Conservation (phyloP, 805 yeast species). For the Saccharomycopsis sp. region DNA sequence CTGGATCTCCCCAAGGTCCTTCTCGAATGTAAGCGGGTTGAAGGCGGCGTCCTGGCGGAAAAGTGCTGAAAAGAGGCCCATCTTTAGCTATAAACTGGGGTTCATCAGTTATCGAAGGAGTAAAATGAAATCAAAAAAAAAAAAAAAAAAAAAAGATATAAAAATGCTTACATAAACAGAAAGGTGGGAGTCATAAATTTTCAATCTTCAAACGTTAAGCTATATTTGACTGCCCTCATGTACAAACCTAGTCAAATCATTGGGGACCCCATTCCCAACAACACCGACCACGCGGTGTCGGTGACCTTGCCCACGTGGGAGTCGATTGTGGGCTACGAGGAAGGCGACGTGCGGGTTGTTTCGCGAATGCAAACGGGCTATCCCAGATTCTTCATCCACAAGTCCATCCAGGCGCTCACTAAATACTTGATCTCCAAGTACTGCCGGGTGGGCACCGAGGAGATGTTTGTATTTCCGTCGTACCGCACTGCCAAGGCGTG, state of each 20-base stretch:
- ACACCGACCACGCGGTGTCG: conserved; percentile 87
- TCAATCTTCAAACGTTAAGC: too few species aligned
- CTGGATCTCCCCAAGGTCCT: conserved; percentile 20
- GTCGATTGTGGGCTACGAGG: conserved; percentile 86
- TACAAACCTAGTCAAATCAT: conserved; percentile 32
- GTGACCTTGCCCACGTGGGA: conserved; percentile 95
- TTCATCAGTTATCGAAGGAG: too few species aligned
- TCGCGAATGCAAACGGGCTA: conserved; percentile 76
- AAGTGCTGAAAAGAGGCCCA: conserved; percentile 11
- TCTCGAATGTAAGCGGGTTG: conserved; percentile 18
- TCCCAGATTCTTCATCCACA: conserved; percentile 74
- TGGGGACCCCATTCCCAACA: conserved; percentile 83
- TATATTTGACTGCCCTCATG: too few species aligned
- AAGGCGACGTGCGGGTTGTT: conserved; percentile 76
- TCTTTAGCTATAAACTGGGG: neutral
- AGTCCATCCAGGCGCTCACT: conserved; percentile 48
- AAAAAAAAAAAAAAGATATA: too few species aligned
- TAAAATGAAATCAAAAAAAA: too few species aligned
- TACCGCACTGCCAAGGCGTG: conserved; percentile 76
- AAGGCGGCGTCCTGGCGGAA: conserved; percentile 3
- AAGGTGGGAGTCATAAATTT: too few species aligned
- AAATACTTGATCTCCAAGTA: conserved; percentile 52
- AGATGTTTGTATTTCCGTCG: conserved; percentile 67
- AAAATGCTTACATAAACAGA: too few species aligned
- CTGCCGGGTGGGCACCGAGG: conserved; percentile 72